phyloP scores from a whole-genome alignment of 305 asterid genomes.

The Fraxinus sp. region DNA sequence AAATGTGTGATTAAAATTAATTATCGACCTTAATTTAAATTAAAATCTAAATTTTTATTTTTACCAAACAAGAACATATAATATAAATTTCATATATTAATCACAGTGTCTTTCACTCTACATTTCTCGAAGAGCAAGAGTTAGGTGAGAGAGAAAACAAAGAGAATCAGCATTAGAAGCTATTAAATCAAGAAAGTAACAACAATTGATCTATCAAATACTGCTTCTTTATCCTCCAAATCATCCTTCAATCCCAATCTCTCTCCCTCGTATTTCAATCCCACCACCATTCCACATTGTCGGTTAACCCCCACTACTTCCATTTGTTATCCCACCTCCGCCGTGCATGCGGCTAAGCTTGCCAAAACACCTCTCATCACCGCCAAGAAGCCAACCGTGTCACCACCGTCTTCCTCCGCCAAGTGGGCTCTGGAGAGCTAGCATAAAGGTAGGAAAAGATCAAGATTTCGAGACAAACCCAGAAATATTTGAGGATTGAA shows the following conservation, averaged over 20 bases:
- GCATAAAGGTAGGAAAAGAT: background rate
- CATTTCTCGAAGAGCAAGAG: conserved; percentile 1
- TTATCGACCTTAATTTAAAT: no score
- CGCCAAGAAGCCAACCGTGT: conserved; percentile 24
- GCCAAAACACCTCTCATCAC: conserved; percentile 43
- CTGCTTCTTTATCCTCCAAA: conserved; percentile 53
- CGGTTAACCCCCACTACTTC: conserved; percentile 25
- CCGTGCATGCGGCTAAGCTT: conserved; percentile 70
- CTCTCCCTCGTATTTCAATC: conserved; percentile 28
- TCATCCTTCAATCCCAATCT: conserved; percentile 38
- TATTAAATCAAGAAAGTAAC: conserved; percentile 5
- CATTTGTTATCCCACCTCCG: conserved; percentile 52
- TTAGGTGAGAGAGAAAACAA: background rate
- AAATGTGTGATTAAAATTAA: no score
- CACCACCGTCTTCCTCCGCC: conserved; percentile 28
- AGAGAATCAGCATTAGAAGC: background rate
- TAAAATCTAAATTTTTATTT: no score
- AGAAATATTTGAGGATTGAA: background rate
- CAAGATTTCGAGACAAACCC: background rate
- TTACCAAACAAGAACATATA: no score
- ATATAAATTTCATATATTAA: no score
- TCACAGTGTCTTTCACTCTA: background rate
- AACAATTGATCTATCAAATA: conserved; percentile 55
- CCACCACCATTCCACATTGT: conserved; percentile 14
- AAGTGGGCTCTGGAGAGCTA: conserved; percentile 53